phyloP scores from a whole-genome alignment of 805 yeast species.

The Barnettozyma wickerhamii region DNA sequence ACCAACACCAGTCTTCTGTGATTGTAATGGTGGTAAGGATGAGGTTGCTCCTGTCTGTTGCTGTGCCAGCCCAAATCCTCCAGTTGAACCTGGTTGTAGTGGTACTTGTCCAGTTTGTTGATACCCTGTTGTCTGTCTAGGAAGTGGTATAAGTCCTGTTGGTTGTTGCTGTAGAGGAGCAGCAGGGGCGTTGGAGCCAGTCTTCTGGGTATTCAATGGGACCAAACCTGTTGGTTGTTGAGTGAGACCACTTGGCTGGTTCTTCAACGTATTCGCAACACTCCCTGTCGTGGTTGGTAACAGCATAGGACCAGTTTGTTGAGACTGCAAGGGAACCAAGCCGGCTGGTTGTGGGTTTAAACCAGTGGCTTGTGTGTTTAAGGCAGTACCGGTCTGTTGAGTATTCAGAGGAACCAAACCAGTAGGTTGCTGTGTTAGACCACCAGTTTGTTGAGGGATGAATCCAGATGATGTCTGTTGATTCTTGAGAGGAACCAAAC shows the following conservation, averaged over 20 bases:
- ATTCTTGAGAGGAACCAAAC: slow-evolving; percentile 17
- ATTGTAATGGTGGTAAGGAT: slow-evolving; percentile 24
- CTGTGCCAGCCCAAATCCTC: slow-evolving; percentile 20
- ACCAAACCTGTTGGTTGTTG: slow-evolving; percentile 34
- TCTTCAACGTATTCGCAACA: too few relatives aligned
- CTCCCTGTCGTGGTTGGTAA: slow-evolving; percentile 28
- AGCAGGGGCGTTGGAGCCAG: slow-evolving; percentile 12
- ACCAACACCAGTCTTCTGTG: slow-evolving; percentile 58
- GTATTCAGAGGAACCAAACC: slow-evolving; percentile 35
- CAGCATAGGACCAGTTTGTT: slow-evolving; percentile 14
- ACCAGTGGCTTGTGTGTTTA: slow-evolving; percentile 65
- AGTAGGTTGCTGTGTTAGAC: slow-evolving; percentile 56
- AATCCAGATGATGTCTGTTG: slow-evolving; percentile 21
- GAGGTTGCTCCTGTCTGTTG: slow-evolving; percentile 36
- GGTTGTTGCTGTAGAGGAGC: slow-evolving; percentile 21
- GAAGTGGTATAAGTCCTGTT: slow-evolving; percentile 31
- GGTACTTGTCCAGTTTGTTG: slow-evolving; percentile 29
- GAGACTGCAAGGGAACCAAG: slow-evolving; percentile 35
- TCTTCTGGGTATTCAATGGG: slow-evolving; percentile 20
- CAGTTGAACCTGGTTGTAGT: slow-evolving; percentile 21
- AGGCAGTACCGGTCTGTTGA: not conserved
- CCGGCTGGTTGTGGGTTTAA: slow-evolving; percentile 59
- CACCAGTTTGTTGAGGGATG: not conserved
- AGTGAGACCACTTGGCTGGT: too few relatives aligned
- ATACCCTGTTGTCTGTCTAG: slow-evolving; percentile 15